These are phyloP conservation scores for Davidsoniella eucalypti DNA, from an alignment of 2,329 filamentous ascomycete genomes.

Conservation along the genomic window DNA sequence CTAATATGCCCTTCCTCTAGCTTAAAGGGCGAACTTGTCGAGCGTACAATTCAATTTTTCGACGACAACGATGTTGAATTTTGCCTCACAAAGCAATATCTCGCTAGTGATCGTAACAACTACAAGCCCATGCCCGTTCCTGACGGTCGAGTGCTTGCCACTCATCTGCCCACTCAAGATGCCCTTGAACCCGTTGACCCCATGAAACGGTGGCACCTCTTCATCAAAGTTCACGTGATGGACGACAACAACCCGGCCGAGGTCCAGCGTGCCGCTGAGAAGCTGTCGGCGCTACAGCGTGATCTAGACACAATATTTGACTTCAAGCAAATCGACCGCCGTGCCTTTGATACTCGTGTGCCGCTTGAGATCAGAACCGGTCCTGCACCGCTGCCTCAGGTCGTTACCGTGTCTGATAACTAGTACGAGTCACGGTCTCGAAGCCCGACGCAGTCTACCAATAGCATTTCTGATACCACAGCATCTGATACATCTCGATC, in stretches of 20 bases:
- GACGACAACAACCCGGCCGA: slow-evolving; percentile 43
- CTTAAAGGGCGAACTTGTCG: slow-evolving; percentile 35
- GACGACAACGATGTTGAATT: slow-evolving; percentile 34
- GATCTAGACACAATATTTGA: slow-evolving; percentile 37
- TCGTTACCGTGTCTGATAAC: slow-evolving; percentile 14
- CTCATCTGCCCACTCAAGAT: slow-evolving; percentile 29
- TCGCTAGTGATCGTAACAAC: slow-evolving; percentile 20
- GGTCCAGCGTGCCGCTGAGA: slow-evolving; percentile 36
- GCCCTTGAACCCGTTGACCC: slow-evolving; percentile 31
- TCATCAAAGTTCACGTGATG: slow-evolving; percentile 34
- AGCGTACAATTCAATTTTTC: slow-evolving; percentile 37
- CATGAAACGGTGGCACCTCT: slow-evolving; percentile 37
- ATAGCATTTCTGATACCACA: no score
- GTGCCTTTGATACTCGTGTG: slow-evolving; percentile 35
- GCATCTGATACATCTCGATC: no score
- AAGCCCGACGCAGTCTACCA: no score
- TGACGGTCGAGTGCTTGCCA: slow-evolving; percentile 13
- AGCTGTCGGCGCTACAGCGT: slow-evolving; percentile 28
- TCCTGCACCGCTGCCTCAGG: slow-evolving; percentile 19
- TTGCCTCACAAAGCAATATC: slow-evolving; percentile 31
- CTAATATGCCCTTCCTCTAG: slow-evolving; percentile 19
- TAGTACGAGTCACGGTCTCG: slow-evolving; percentile 2
- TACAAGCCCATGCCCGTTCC: slow-evolving; percentile 18
- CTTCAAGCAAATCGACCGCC: slow-evolving; percentile 34
- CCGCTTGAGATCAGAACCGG: slow-evolving; percentile 23